Evolutionary conservation across 2,329 filamentous ascomycete species (phyloP), one percentile per base, ranked within the genome.

Genomic region (Botrytis galanthina): DNA sequence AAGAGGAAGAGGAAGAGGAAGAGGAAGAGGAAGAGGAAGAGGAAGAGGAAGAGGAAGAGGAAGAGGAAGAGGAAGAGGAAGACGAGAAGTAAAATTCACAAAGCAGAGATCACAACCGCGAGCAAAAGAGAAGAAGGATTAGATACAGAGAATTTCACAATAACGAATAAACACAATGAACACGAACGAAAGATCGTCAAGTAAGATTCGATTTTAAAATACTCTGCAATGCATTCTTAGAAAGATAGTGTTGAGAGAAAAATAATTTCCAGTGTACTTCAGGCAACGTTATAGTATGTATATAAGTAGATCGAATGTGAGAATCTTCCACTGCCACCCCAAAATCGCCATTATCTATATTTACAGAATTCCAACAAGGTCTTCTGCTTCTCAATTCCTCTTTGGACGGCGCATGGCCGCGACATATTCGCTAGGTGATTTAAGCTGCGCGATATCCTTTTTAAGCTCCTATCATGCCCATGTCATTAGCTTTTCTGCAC

Each of bases 271-370:
- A 12, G 46, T 3, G 22, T 26, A 26, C 2, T 5, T 26, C 22
- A 6, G 46, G 9, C 12, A 3, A 26, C 0, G 0, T 51, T 4
- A 26, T 14, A 4, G 10, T 26, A 14, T 51, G 10, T 26, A 14
- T 51, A 26, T 12, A 51, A 51, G 46, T 2, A 51, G 12, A 51
- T 26, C 46, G 14, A 51, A 26, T 12, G 10, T 51, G 46, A 51
- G 26, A 51, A 51, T 51, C 12, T 12, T 22, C 5, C 4, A 51
- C 3, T 5, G 4, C 26, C 46, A 26, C 22, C 22, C 46, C 46
- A 12, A 51, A 10, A 26, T 12, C 6, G 46, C 22, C 22, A 51
- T 26, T 51, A 26, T 26, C 26, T n/a, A 10, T 14, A n/a, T 26
- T 26, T 0, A 14, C 26, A 14, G 12, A 51, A 51, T 14, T 12